Evolutionary conservation across 2,329 filamentous ascomycete genomes (phyloP).

Genomic region (Trichoderma endophyticum): DNA sequence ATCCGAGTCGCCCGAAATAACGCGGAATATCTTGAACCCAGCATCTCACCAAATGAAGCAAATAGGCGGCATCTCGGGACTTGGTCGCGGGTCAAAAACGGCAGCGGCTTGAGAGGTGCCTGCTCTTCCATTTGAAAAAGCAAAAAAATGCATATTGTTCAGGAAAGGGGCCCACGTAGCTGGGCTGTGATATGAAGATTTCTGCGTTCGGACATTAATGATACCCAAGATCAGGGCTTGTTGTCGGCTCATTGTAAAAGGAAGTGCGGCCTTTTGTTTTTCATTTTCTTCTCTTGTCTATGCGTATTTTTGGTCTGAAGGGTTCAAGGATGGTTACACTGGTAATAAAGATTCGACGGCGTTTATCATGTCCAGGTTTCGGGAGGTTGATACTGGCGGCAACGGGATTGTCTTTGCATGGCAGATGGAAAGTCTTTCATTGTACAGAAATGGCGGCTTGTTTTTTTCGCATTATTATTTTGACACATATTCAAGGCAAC

Average conservation of each 20-base stretch:
- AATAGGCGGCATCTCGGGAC: constrained; percentile 30
- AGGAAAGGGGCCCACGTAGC: background rate
- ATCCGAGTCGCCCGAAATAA: constrained; percentile 45
- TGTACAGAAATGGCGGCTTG: constrained; percentile 15
- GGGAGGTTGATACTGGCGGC: constrained; percentile 7
- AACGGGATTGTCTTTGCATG: constrained; percentile 16
- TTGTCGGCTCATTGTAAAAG: constrained; percentile 26
- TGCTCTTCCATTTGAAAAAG: constrained; percentile 1
- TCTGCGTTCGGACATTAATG: constrained; percentile 34
- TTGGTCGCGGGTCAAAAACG: constrained; percentile 35
- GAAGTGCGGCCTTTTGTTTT: constrained; percentile 22
- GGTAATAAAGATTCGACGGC: constrained; percentile 17
- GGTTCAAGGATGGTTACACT: constrained; percentile 9
- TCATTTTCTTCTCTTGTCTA: constrained; percentile 11
- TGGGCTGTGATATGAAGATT: constrained; percentile 19
- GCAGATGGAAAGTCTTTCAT: background rate
- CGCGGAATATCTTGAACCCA: constrained; percentile 36
- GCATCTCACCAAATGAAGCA: constrained; percentile 35
- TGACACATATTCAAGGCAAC: background rate
- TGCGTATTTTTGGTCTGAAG: constrained; percentile 10
- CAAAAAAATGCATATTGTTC: background rate
- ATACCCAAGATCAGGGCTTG: constrained; percentile 34
- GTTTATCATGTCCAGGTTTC: constrained; percentile 9
- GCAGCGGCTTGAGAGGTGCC: constrained; percentile 30
- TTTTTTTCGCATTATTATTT: background rate